Percentiles rank a stretch among this genome's conserved stretches.
phyloP scores from a whole-genome alignment of 805 yeast genomes.

The Ogataea paraovalis region DNA sequence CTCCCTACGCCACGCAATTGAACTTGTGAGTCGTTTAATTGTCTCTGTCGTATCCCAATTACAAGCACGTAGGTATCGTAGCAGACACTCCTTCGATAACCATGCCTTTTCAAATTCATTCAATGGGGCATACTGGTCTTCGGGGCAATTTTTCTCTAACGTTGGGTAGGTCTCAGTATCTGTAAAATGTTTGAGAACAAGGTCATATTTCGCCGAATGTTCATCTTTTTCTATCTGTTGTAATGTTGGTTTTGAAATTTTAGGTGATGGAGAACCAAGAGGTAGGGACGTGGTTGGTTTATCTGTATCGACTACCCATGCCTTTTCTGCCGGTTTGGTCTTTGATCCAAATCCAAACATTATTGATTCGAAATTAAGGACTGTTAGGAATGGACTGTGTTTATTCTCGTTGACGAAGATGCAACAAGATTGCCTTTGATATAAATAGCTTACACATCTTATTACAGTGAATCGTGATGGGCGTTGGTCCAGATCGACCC shows the following conservation, averaged over 20 bases:
- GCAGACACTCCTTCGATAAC: conserved; percentile 85
- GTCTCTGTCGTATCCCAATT: conserved; percentile 77
- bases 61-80: conserved; percentile 88
- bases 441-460: too few relatives aligned
- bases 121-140: conserved; percentile 35
- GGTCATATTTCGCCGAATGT: conserved; percentile 54
- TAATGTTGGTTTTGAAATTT: conserved; percentile 38
- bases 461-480: too few relatives aligned
- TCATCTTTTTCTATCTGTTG: conserved; percentile 42
- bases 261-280: conserved; percentile 47
- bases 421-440: too few relatives aligned
- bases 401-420: too few relatives aligned
- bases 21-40: conserved; percentile 64
- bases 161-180: conserved; percentile 46
- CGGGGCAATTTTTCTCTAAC: conserved; percentile 37
- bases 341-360: conserved; percentile 31
- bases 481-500: too few relatives aligned
- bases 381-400: too few relatives aligned
- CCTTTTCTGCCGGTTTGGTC: conserved; percentile 14
- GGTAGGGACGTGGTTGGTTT: conserved; percentile 36
- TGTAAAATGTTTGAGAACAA: conserved; percentile 58
- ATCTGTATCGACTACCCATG: conserved; percentile 26
- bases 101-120: conserved; percentile 69
- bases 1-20: conserved; percentile 90
- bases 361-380: background rate